A percentile compares a stretch with the other conserved stretches of the same genome.
Evolutionary conservation across 257 asterid species (phyloP).

Genomic region (Echium plantagineum): DNA sequence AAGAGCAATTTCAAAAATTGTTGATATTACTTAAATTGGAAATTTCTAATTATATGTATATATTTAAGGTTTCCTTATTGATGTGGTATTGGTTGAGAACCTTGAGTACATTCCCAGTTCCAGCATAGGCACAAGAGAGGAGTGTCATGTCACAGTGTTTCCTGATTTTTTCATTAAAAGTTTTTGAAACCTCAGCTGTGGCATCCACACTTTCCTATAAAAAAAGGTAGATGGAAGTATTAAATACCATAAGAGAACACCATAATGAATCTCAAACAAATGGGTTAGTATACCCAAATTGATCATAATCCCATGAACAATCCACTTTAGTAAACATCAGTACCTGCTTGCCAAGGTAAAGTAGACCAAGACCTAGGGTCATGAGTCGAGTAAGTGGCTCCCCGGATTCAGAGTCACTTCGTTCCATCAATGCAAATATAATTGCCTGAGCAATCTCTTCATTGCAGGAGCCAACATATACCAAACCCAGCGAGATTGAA

Average conservation of each 20-base stretch:
- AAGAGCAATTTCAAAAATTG: not conserved
- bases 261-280: too few relatives aligned
- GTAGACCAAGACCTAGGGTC: slow-evolving; percentile 88
- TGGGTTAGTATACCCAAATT: too few relatives aligned
- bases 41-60: not conserved
- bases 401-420: slow-evolving; percentile 72
- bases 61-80: not conserved
- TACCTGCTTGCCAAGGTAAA: slow-evolving; percentile 97
- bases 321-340: not conserved
- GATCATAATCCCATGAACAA: too few relatives aligned
- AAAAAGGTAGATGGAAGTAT: too few relatives aligned
- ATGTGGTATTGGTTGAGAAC: slow-evolving; percentile 16
- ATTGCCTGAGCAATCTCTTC: slow-evolving; percentile 89
- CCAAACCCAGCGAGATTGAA: slow-evolving; percentile 80
- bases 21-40: not conserved
- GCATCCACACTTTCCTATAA: too few relatives aligned
- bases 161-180: slow-evolving; percentile 42
- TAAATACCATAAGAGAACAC: too few relatives aligned
- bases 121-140: slow-evolving; percentile 92
- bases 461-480: slow-evolving; percentile 83
- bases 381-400: slow-evolving; percentile 77
- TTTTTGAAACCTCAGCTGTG: too few relatives aligned
- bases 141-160: slow-evolving; percentile 79
- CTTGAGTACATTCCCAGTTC: slow-evolving; percentile 94
- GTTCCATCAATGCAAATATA: slow-evolving; percentile 59